Conservation (phyloP, 1,139 yeast genomes). For the Saccharomycopsis hybrid region DNA sequence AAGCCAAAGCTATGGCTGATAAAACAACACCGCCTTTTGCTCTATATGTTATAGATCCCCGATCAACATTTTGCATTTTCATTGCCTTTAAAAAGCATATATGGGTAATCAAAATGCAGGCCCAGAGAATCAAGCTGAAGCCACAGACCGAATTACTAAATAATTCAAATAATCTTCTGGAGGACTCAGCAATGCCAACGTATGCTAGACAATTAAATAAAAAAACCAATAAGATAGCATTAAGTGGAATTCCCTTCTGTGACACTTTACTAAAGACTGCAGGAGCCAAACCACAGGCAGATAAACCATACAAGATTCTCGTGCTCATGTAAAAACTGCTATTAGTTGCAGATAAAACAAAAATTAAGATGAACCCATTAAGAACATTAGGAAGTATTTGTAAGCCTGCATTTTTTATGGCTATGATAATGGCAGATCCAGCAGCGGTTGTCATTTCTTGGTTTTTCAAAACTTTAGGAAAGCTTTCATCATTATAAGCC, state of each 20-base stretch:
- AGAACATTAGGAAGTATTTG: slow-evolving; percentile 38
- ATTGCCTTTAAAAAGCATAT: slow-evolving; percentile 19
- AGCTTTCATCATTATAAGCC: slow-evolving; percentile 38
- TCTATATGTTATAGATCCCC: slow-evolving; percentile 25
- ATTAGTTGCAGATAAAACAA: slow-evolving; percentile 44
- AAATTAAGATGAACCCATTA: slow-evolving; percentile 40
- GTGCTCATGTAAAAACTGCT: slow-evolving; percentile 40
- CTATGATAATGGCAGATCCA: slow-evolving; percentile 38
- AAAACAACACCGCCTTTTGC: slow-evolving; percentile 33
- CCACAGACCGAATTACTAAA: slow-evolving; percentile 22
- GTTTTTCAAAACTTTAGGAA: slow-evolving; percentile 24
- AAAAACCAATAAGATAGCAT: slow-evolving; percentile 23
- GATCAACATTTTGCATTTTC: slow-evolving; percentile 15
- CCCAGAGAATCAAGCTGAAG: slow-evolving; percentile 23
- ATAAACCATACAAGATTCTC: slow-evolving; percentile 36
- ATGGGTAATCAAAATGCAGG: slow-evolving; percentile 21
- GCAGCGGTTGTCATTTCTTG: slow-evolving; percentile 30
- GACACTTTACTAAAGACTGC: slow-evolving; percentile 19
- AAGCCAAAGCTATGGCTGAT: slow-evolving; percentile 35
- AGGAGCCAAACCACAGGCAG: slow-evolving; percentile 35
- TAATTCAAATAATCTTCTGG: slow-evolving; percentile 23
- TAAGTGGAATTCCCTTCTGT: slow-evolving; percentile 21
- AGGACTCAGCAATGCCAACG: slow-evolving; percentile 17
- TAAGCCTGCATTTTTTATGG: slow-evolving; percentile 37
- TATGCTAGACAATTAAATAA: slow-evolving; percentile 23